These are phyloP conservation scores for Botrytis porri DNA, from an alignment of 2,329 filamentous ascomycete species.

Conservation along the genomic window DNA sequence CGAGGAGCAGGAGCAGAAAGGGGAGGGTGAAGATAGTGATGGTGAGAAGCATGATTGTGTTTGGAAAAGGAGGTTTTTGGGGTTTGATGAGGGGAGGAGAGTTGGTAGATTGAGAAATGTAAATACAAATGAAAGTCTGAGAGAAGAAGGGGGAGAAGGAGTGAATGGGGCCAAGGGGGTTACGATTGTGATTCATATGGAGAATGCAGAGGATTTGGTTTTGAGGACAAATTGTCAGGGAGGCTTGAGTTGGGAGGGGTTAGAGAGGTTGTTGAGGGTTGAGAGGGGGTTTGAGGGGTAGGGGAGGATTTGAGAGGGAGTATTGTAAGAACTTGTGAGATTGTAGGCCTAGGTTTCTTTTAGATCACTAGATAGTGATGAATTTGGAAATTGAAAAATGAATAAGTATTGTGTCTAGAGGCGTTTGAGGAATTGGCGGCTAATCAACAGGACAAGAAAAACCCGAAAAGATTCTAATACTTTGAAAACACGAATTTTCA, in stretches of 20 bases:
- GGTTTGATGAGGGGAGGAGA: not conserved
- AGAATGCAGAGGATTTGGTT: slow-evolving; percentile 30
- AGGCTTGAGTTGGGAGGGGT: not conserved
- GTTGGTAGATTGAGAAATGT: not conserved
- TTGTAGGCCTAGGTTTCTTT: no score
- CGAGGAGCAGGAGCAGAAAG: no score
- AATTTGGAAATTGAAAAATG: no score
- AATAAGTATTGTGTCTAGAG: no score
- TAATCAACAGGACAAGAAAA: no score
- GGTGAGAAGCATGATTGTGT: slow-evolving; percentile 28
- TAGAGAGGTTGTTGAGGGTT: not conserved
- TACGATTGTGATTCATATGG: slow-evolving; percentile 31
- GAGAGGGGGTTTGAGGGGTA: not conserved
- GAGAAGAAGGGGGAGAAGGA: not conserved
- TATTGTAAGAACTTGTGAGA: no score
- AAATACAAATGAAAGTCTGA: no score
- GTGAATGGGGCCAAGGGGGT: slow-evolving; percentile 27
- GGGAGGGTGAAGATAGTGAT: not conserved
- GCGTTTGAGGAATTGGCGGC: no score
- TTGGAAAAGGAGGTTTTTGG: slow-evolving; percentile 29
- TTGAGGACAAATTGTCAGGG: slow-evolving; percentile 18
- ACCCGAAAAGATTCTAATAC: no score
- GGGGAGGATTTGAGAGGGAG: no score
- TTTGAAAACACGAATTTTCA: no score
- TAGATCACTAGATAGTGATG: no score